Evolutionary conservation across 768 basidiomycete genomes (phyloP), one percentile per base, ranked within the genome.

Genomic region (Collybiopsis luxurians): DNA sequence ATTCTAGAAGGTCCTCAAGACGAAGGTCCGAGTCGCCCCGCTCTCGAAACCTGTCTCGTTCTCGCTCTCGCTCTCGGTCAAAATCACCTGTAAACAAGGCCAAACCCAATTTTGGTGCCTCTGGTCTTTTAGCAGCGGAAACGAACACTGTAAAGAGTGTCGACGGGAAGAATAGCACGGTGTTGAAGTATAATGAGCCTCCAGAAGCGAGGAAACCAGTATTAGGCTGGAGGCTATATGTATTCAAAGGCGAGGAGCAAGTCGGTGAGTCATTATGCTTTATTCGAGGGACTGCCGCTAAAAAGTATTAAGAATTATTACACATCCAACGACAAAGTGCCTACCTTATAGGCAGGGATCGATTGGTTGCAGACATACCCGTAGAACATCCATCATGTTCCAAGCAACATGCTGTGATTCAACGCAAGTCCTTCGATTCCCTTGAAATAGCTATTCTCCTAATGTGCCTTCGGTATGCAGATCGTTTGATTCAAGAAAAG

Each of bases 121-220:
- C 94, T 19, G 97, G 97, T 12, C 77, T 96, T 6, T 82, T 99
- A 36, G 97, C 96, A 0, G 96, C 96, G 3, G 97, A 92, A 66
- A 98, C 97, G 2, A 98, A 99, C 67, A 94, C 92, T 1, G 87
- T 95, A 42, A 81, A 83, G 61, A 79, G 84, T 30, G 74, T 76
- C 6, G 86, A 92, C 66, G 92, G 90, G n/a, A 83, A 83, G 50
- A 60, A 62, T 50, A 86, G 77, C 63, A 87, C 89, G 5, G 84
- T 97, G 43, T 77, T 99, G 60, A 99, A 98, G 71, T 99, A 99
- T 70, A 95, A 98, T 60, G 97, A 99, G 71, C 97, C 97, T 15
- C 95, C 97, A 5, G 97, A 99, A 77, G 97, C 96, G 27, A 78
- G 97, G 62, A 98, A 95, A 67, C 96, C 97, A 10, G 73, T 79